Evolutionary conservation across 208 protist species (phyloP).

Genomic region (Acanthamoeba lenticulata): DNA sequence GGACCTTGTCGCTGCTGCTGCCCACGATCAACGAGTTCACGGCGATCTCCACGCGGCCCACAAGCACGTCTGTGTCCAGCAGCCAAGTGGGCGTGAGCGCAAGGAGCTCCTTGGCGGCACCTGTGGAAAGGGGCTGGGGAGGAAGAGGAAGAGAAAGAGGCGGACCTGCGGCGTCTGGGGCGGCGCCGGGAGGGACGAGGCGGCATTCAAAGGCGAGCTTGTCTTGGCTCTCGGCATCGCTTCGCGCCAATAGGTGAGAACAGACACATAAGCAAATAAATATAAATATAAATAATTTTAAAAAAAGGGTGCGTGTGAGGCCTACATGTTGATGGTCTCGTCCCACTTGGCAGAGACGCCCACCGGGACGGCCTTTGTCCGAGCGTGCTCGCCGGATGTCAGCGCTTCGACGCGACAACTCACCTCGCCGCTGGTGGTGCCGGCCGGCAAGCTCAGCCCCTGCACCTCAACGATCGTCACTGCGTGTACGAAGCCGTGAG

Average conservation of each 20-base stretch:
- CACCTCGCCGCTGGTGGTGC: background rate
- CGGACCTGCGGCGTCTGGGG: background rate
- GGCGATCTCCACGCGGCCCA: background rate
- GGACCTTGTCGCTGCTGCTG: background rate
- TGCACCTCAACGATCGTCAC: conserved; percentile 10
- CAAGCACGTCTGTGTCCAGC: background rate
- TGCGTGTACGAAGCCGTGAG: background rate
- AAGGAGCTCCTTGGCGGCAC: no score
- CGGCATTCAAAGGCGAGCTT: conserved; percentile 18
- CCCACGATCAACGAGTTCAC: background rate
- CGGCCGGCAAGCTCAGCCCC: background rate
- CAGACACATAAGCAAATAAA: background rate
- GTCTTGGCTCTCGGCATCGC: background rate
- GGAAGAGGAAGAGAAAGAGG: background rate
- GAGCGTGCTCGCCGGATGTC: background rate
- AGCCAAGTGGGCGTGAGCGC: background rate
- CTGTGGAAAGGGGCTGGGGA: no score
- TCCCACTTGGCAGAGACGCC: background rate
- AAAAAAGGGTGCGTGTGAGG: background rate
- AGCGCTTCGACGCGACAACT: background rate
- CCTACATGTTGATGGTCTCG: background rate
- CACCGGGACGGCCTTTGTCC: background rate
- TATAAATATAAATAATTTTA: background rate
- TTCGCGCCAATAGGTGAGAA: background rate
- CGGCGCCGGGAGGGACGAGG: background rate